Conservation (phyloP, 805 yeast species). For the Kazachstania viticola region DNA sequence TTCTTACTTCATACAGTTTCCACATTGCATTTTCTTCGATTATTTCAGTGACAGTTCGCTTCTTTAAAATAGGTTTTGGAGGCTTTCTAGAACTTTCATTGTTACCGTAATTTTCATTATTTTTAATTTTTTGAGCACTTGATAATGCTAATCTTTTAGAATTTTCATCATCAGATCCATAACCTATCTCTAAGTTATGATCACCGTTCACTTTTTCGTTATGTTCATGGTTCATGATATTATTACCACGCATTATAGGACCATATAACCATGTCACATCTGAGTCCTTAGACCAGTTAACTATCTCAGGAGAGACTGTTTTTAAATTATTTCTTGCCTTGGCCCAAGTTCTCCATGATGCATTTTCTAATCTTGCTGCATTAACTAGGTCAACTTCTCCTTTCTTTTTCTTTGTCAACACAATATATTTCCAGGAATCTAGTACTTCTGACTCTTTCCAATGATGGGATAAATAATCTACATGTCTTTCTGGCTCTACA, state of each 20-base stretch:
- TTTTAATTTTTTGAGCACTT: constrained; percentile 1
- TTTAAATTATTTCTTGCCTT: constrained; percentile 66
- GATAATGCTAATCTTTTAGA: constrained; percentile 19
- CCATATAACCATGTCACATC: constrained; percentile 99
- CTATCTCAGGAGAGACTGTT: constrained; percentile 82
- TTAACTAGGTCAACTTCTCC: constrained; percentile 55
- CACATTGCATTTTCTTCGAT: constrained; percentile 28
- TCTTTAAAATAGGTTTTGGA: constrained; percentile 79
- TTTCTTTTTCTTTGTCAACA: constrained; percentile 49
- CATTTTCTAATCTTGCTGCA: constrained; percentile 73
- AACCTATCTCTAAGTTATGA: constrained; percentile 5
- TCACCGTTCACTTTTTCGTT: neutral
- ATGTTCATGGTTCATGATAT: constrained; percentile 1
- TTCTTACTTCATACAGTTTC: constrained; percentile 39
- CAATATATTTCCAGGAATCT: constrained; percentile 91
- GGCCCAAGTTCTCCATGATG: constrained; percentile 98
- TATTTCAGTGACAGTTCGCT: constrained; percentile 77
- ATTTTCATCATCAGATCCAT: constrained; percentile 31
- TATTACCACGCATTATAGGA: constrained; percentile 36
- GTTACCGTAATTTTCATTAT: constrained; percentile 6
- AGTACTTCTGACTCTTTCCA: constrained; percentile 94
- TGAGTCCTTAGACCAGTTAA: constrained; percentile 93
- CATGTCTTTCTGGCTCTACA: constrained; percentile 78
- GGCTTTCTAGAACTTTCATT: constrained; percentile 10
- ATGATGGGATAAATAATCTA: constrained; percentile 87